A percentile compares a stretch with the other conserved stretches of the same genome.
phyloP scores from a whole-genome alignment of 768 basidiomycete species.

The Cystobasidium ongulense region DNA sequence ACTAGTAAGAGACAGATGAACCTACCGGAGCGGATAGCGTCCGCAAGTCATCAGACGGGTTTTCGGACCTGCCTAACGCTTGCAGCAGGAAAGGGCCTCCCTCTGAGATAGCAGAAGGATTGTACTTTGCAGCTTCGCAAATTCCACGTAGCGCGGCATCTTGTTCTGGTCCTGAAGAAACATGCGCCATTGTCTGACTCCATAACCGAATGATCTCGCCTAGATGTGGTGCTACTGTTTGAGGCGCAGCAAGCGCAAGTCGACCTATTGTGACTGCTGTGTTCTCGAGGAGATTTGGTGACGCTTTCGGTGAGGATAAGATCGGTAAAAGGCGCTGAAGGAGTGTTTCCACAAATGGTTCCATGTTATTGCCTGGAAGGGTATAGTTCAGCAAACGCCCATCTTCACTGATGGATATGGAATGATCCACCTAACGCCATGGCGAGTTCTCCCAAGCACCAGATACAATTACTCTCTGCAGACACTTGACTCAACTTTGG shows the following conservation, averaged over 20 bases:
- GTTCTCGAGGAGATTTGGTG: slow-evolving; percentile 89
- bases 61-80: slow-evolving; percentile 88
- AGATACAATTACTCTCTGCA: slow-evolving; percentile 96
- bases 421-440: slow-evolving; percentile 50
- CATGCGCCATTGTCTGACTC: slow-evolving; percentile 72
- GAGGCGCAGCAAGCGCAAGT: slow-evolving; percentile 85
- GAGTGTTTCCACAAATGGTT: slow-evolving; percentile 79
- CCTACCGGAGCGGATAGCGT: slow-evolving; percentile 70
- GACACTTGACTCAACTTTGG: slow-evolving; percentile 89
- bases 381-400: background rate
- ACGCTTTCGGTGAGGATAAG: slow-evolving; percentile 80
- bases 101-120: slow-evolving; percentile 86
- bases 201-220: slow-evolving; percentile 86
- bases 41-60: slow-evolving; percentile 82
- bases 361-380: slow-evolving; percentile 68
- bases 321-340: slow-evolving; percentile 86
- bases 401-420: background rate
- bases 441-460: slow-evolving; percentile 97
- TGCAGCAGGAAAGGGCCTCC: slow-evolving; percentile 88
- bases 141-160: slow-evolving; percentile 96
- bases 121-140: slow-evolving; percentile 87
- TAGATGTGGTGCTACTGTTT: slow-evolving; percentile 75
- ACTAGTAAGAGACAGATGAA: background rate
- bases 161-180: slow-evolving; percentile 97
- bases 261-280: slow-evolving; percentile 98